Evolutionary conservation across 805 yeast genomes (phyloP).

Genomic region (Jamesozyma rosinii): DNA sequence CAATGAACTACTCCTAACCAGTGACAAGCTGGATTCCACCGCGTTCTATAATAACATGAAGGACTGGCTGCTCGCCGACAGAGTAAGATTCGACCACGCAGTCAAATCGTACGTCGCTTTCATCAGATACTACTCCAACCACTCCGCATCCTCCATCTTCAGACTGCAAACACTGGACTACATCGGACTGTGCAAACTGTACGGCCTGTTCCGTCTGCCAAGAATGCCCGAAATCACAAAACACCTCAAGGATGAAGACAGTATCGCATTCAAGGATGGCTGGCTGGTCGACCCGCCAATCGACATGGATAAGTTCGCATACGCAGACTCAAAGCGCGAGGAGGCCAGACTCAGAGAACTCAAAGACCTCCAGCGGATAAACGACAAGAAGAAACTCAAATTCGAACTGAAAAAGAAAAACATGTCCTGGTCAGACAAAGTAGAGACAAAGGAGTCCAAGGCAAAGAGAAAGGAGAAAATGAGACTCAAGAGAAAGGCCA

Average conservation of each 20-base stretch:
- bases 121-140: slow-evolving; percentile 77
- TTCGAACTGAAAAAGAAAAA: slow-evolving; percentile 43
- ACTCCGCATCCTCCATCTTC: slow-evolving; percentile 80
- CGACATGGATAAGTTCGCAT: slow-evolving; percentile 60
- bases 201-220: slow-evolving; percentile 77
- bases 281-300: slow-evolving; percentile 55
- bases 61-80: slow-evolving; percentile 58
- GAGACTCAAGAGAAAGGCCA: slow-evolving; percentile 45
- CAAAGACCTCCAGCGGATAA: slow-evolving; percentile 35
- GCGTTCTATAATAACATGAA: slow-evolving; percentile 28
- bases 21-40: slow-evolving; percentile 2
- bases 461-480: slow-evolving; percentile 58
- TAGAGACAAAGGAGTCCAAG: slow-evolving; percentile 51
- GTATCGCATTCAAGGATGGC: slow-evolving; percentile 42
- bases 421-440: slow-evolving; percentile 73
- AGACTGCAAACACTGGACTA: slow-evolving; percentile 64
- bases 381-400: slow-evolving; percentile 33
- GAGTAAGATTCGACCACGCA: slow-evolving; percentile 76
- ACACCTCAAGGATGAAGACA: slow-evolving; percentile 43
- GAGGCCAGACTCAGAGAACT: slow-evolving; percentile 48
- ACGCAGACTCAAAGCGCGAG: slow-evolving; percentile 59
- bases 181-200: slow-evolving; percentile 59
- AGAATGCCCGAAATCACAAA: slow-evolving; percentile 82
- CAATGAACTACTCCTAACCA: not conserved
- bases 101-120: slow-evolving; percentile 75